These are phyloP conservation scores for Plantago elongata DNA, from an alignment of 257 asterid species.

Conservation along the genomic window DNA sequence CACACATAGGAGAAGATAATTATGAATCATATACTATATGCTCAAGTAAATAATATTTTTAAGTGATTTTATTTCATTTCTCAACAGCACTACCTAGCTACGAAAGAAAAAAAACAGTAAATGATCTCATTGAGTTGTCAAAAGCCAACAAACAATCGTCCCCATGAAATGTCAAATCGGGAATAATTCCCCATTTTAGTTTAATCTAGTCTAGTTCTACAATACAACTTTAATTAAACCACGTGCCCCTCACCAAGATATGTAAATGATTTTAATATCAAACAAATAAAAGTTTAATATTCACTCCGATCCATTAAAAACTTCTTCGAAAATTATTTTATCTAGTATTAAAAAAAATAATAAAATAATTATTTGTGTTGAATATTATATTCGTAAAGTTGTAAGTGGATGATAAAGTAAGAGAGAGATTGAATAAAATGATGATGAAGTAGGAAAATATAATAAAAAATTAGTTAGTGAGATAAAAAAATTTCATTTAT, in stretches of 20 bases:
- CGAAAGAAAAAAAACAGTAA: constrained; percentile 15
- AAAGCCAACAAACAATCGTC: constrained; percentile 21
- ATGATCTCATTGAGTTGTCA: constrained; percentile 21
- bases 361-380: too few relatives aligned
- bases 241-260: constrained; percentile 16
- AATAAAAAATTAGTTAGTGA: too few relatives aligned
- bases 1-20: too few relatives aligned
- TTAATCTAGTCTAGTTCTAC: background rate
- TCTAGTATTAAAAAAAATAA: too few relatives aligned
- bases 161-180: constrained; percentile 29
- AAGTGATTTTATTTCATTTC: background rate
- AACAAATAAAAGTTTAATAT: background rate
- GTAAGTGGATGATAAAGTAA: too few relatives aligned
- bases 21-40: background rate
- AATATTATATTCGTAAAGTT: too few relatives aligned
- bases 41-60: background rate
- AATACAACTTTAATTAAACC: constrained; percentile 1
- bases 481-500: too few relatives aligned
- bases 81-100: constrained; percentile 14
- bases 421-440: too few relatives aligned
- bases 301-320: too few relatives aligned
- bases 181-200: constrained; percentile 14
- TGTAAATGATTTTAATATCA: background rate
- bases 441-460: too few relatives aligned
- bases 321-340: too few relatives aligned